Conservation (phyloP, 306 rosid species). For the Biancaea sappan region DNA sequence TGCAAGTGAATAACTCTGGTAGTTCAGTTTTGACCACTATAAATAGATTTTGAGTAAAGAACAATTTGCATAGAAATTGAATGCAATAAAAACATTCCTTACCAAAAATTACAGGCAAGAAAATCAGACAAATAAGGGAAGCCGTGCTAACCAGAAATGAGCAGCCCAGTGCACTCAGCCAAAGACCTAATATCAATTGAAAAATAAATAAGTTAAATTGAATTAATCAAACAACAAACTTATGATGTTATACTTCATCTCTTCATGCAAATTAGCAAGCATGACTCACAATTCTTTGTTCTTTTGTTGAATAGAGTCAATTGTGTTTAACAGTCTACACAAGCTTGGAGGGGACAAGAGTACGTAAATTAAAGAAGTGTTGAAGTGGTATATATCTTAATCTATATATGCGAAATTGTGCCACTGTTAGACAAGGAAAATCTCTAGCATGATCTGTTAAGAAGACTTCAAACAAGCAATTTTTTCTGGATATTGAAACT, state of each 20-base stretch:
- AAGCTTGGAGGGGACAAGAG: conserved; percentile 1
- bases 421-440: neutral
- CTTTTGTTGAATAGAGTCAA: neutral
- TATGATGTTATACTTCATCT: neutral
- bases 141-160: conserved; percentile 98
- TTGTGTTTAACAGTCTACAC: neutral
- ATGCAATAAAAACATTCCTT: conserved; percentile 38
- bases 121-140: conserved; percentile 82
- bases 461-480: conserved; percentile 4
- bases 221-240: conserved; percentile 9
- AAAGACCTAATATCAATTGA: conserved; percentile 58
- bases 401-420: neutral
- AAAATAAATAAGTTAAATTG: conserved; percentile 5
- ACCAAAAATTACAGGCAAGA: conserved; percentile 87
- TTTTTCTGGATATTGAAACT: neutral
- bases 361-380: conserved; percentile 8
- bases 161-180: conserved; percentile 90
- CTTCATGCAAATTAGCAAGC: conserved; percentile 25
- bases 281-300: neutral
- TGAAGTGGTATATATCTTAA: conserved; percentile 1
- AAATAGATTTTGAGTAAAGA: conserved; percentile 19
- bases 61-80: conserved; percentile 7
- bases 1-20: conserved; percentile 51
- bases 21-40: conserved; percentile 29
- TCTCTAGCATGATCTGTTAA: conserved; percentile 12